Evolutionary conservation across 2,329 filamentous ascomycete species (phyloP), one percentile per base, ranked within the genome.

Genomic region (Tolypocladium paradoxum): DNA sequence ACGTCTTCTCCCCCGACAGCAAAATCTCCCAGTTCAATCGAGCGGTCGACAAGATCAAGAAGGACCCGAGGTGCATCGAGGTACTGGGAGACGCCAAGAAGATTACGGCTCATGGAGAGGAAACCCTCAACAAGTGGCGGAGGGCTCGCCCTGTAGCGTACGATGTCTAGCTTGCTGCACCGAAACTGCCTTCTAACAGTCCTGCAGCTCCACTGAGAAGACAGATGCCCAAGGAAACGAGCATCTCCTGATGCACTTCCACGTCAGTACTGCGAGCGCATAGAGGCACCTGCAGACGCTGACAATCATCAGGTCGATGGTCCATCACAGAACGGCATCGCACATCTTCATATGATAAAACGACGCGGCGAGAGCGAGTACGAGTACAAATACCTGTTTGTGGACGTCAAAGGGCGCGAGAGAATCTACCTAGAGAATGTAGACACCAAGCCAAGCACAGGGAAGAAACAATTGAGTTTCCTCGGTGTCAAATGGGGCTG

Each of bases 1-100:
- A 95, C 57, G 87, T 95, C 46, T 89, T 95, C 68, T 87, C 87
- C 4, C 79, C 87, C 22, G 86, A 91, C 64, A 93, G 88, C 74
- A 91, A 90, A 70, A 92, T 87, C 18, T 81, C 84, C 53, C 84
- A 93, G 66, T 96, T 95, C 77, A 95, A 95, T 72, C 85, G 87
- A 57, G 88, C 89, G 1, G 87, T 95, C 48, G 81, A 88, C 63
- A 83, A 84, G 56, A 84, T 97, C 65, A 88, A 85, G 66, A 77
- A 79, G 51, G 87, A 95, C 64, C 68, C 79, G 0, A 76, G 81
- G 54, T 95, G 88, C 64, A 74, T 84, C 31, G 82, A 85, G 53
- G 67, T 95, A 7, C 78, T 97, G 1, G 90, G 90, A 16, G 83
- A 89, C 18, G 71, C 78, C 38, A 84, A 83, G 56, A 80, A 90